These are phyloP conservation scores for Paspalum notatum DNA, from an alignment of 176 grass and related monocot species.

Conservation along the genomic window DNA sequence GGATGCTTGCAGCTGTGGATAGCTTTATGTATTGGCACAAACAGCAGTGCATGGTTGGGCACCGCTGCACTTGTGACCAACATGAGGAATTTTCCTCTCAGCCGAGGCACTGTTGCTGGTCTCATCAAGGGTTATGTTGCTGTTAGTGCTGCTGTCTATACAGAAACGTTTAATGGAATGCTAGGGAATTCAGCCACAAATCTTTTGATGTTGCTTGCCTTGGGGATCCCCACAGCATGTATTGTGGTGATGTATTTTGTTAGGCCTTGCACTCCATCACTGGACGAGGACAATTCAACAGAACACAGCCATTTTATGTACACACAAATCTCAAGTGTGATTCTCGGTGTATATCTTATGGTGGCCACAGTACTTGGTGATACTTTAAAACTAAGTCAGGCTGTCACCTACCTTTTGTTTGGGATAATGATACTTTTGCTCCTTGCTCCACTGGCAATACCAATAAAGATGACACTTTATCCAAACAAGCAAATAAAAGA, in stretches of 20 bases:
- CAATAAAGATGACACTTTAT: constrained; percentile 93
- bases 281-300: constrained; percentile 77
- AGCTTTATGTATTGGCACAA: constrained; percentile 87
- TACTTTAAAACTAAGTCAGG: constrained; percentile 52
- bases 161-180: constrained; percentile 78
- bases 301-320: constrained; percentile 85
- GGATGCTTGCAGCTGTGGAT: constrained; percentile 75
- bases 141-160: constrained; percentile 86
- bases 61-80: constrained; percentile 91
- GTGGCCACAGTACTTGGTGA: constrained; percentile 66
- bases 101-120: constrained; percentile 85
- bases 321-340: constrained; percentile 77
- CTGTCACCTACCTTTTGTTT: constrained; percentile 67
- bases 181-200: constrained; percentile 73
- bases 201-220: constrained; percentile 70
- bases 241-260: constrained; percentile 87
- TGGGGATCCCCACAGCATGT: constrained; percentile 74
- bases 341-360: constrained; percentile 82
- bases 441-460: constrained; percentile 85
- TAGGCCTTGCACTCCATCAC: constrained; percentile 73
- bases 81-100: constrained; percentile 95
- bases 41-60: constrained; percentile 93
- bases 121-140: constrained; percentile 94
- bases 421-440: constrained; percentile 87
- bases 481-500: constrained; percentile 58